Base-by-base conservation (phyloP, 495 filamentous ascomycete genomes). In the Cudoniella acicularis region DNA sequence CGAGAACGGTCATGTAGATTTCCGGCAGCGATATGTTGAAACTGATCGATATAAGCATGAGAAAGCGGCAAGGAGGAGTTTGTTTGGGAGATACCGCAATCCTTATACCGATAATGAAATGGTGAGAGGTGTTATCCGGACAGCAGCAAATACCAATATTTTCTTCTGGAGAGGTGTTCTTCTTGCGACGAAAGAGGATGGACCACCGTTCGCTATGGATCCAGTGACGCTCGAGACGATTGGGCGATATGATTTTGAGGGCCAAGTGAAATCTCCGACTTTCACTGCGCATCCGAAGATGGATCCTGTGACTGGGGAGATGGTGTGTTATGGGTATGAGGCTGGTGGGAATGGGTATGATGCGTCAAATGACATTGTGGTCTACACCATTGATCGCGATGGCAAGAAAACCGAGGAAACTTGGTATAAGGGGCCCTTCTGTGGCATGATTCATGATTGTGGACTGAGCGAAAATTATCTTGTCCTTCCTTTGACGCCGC, bases 221-320 rank as follows among this genome's bases (percentile, higher is more conserved):
- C 81, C 81, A 1, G 64, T 69, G 2, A 82, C 79, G 1, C 67
- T 85, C 1, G 80, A 83, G 61, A 85, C 82, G 1, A 73, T 75
- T 47, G 79, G 80, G 0, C 61, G 73, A 2, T 78, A 81, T 61
- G 74, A 79, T 53, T 86, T 84, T 47, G 81, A 82, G 50, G 82
- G 82, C 1, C 82, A 85, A 67, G 68, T 84, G 11, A 60, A 64
- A 0, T 70, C 69, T 11, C 70, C 77, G 6, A 84, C 80, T 0
- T 84, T 86, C 57, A 83, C 82, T 0, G 83, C 83, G 0, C 83
- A 86, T 60, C 83, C 83, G 0, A 86, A 86, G 63, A 70, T 83
- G 49, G 82, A 84, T 57, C 83, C 82, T 0, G 70, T 69, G 13
- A 84, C 77, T 0, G 76, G 77, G 10, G 83, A 86, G 65, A 74